Evolutionary conservation across 805 yeast genomes (phyloP).

Genomic region (Blastobotrys attinorum): DNA sequence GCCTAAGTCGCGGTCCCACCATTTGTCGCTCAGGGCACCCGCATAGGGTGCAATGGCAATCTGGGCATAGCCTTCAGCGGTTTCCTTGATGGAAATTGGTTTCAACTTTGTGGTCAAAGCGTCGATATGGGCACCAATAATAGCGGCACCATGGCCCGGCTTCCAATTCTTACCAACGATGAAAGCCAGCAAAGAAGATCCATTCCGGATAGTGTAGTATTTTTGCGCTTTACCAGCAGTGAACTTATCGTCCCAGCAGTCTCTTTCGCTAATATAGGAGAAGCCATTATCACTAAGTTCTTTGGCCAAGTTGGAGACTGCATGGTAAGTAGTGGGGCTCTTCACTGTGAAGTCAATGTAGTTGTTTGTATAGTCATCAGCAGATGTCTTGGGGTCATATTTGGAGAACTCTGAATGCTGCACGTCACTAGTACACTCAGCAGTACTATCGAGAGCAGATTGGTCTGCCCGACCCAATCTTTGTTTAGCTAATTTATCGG

Average conservation of each 20-base stretch:
- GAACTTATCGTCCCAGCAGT: slow-evolving; percentile 38
- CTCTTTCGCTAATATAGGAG: slow-evolving; percentile 55
- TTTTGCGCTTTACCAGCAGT: slow-evolving; percentile 38
- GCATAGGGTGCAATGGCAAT: slow-evolving; percentile 78
- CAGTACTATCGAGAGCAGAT: no score
- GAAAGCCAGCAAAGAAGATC: slow-evolving; percentile 62
- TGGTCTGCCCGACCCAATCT: no score
- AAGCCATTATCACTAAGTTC: slow-evolving; percentile 55
- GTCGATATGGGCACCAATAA: slow-evolving; percentile 65
- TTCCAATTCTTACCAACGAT: slow-evolving; percentile 59
- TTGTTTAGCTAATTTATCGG: no score
- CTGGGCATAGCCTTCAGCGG: slow-evolving; percentile 63
- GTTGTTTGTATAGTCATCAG: slow-evolving; percentile 26
- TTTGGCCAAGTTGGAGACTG: slow-evolving; percentile 43
- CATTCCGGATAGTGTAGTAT: slow-evolving; percentile 62
- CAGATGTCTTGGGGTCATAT: not conserved
- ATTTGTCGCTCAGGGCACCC: slow-evolving; percentile 52
- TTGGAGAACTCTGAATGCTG: no score
- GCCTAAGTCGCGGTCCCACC: slow-evolving; percentile 83
- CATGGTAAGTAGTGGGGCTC: slow-evolving; percentile 73
- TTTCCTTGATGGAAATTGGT: slow-evolving; percentile 52
- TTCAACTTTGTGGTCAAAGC: slow-evolving; percentile 58
- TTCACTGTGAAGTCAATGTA: slow-evolving; percentile 65
- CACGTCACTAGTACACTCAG: no score
- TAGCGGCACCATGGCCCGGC: slow-evolving; percentile 49